Conservation (phyloP, 805 yeast genomes). For the Debaryomyces prosopidis region DNA sequence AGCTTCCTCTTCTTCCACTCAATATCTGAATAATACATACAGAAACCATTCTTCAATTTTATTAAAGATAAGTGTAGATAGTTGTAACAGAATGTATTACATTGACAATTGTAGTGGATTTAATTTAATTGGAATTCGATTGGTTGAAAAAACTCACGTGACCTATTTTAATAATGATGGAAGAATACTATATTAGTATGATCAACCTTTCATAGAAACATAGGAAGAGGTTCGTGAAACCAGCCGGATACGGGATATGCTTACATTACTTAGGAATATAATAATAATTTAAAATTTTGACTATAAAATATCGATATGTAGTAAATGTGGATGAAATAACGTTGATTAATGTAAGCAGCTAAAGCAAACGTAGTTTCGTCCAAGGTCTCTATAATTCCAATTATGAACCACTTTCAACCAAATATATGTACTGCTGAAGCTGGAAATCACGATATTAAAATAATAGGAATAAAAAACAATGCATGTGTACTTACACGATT, state of each 20-base stretch:
- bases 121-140: background rate
- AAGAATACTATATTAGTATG: too few species aligned
- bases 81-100: slow-evolving; percentile 1
- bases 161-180: background rate
- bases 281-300: background rate
- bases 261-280: background rate
- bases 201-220: too few species aligned
- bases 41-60: slow-evolving; percentile 5
- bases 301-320: background rate
- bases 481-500: background rate
- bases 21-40: slow-evolving; percentile 2
- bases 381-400: background rate
- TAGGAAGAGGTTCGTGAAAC: too few species aligned
- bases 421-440: background rate
- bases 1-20: too few species aligned
- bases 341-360: background rate
- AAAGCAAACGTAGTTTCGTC: background rate
- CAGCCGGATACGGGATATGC: too few species aligned
- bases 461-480: background rate
- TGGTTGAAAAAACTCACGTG: slow-evolving; percentile 5
- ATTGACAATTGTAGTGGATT: background rate
- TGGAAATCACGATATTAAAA: background rate
- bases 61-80: background rate
- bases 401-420: too few species aligned
- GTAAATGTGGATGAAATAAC: background rate